Percentiles rank a stretch among this genome's conserved stretches.
Conservation (phyloP, 345 rosid species). For the Fremontodendron californicum region DNA sequence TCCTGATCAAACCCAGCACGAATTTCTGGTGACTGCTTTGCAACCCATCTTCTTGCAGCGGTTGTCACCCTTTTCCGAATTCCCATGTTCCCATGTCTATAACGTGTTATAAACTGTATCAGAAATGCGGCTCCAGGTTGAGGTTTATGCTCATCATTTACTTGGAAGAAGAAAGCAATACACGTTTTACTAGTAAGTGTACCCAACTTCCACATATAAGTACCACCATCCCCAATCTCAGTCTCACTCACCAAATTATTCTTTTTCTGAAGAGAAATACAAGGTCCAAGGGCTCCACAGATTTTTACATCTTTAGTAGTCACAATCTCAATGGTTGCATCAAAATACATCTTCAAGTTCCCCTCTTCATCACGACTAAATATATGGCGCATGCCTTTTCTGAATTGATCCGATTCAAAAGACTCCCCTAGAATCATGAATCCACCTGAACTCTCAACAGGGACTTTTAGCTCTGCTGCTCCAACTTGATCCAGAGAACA, state of each 20-base stretch:
- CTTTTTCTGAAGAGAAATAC: slow-evolving; percentile 61
- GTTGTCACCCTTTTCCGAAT: slow-evolving; percentile 79
- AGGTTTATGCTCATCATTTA: slow-evolving; percentile 54
- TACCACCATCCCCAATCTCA: slow-evolving; percentile 77
- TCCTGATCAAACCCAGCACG: slow-evolving; percentile 91
- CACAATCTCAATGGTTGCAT: slow-evolving; percentile 82
- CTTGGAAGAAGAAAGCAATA: slow-evolving; percentile 81
- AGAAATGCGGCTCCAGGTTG: slow-evolving; percentile 85
- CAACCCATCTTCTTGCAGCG: slow-evolving; percentile 90
- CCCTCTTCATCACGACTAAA: slow-evolving; percentile 66
- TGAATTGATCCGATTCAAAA: slow-evolving; percentile 72
- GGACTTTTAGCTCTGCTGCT: slow-evolving; percentile 68
- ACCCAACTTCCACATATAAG: slow-evolving; percentile 78
- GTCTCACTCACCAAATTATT: slow-evolving; percentile 69
- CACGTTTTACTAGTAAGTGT: slow-evolving; percentile 70
- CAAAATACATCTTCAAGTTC: slow-evolving; percentile 72
- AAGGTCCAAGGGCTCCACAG: slow-evolving; percentile 92
- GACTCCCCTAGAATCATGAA: slow-evolving; percentile 84
- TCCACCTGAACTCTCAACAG: slow-evolving; percentile 87
- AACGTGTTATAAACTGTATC: slow-evolving; percentile 80
- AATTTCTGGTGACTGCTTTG: slow-evolving; percentile 71
- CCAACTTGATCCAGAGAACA: slow-evolving; percentile 97
- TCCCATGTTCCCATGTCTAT: slow-evolving; percentile 64
- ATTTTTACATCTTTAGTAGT: slow-evolving; percentile 76
- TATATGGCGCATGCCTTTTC: slow-evolving; percentile 70